Evolutionary conservation across 768 basidiomycete genomes (phyloP).

Genomic region (Podaxis mareebaensis): DNA sequence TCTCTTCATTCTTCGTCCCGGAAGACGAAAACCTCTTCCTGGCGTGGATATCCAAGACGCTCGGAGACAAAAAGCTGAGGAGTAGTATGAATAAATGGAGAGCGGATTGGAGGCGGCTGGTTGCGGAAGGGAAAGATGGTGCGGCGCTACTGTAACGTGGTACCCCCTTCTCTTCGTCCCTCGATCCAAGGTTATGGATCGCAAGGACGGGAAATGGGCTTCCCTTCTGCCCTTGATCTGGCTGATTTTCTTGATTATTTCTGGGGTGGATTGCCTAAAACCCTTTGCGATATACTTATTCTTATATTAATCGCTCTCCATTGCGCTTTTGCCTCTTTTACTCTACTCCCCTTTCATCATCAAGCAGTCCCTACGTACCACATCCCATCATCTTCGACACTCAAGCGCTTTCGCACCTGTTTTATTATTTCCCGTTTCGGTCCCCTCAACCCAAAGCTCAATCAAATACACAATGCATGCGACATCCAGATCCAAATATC

Average conservation of each 20-base stretch:
- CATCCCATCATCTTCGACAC: neutral
- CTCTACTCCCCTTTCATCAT: neutral
- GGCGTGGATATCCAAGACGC: slow-evolving; percentile 71
- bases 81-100: slow-evolving; percentile 76
- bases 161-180: neutral
- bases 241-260: neutral
- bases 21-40: slow-evolving; percentile 86
- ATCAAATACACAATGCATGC: neutral
- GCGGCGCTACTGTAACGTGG: slow-evolving; percentile 53
- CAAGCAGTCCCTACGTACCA: neutral
- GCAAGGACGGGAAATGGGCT: neutral
- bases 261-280: neutral
- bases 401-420: neutral
- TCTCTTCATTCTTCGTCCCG: slow-evolving; percentile 94
- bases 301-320: neutral
- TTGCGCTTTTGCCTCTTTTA: neutral
- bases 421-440: neutral
- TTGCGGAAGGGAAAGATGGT: slow-evolving; percentile 61
- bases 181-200: neutral
- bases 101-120: slow-evolving; percentile 73
- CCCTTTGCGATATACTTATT: slow-evolving; percentile 8
- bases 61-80: slow-evolving; percentile 65
- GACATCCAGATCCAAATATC: neutral
- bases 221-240: neutral
- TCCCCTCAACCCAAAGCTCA: neutral